Evolutionary conservation across 176 grass and related monocot genomes (phyloP).

Genomic region (Hsuehochloa calcarea): DNA sequence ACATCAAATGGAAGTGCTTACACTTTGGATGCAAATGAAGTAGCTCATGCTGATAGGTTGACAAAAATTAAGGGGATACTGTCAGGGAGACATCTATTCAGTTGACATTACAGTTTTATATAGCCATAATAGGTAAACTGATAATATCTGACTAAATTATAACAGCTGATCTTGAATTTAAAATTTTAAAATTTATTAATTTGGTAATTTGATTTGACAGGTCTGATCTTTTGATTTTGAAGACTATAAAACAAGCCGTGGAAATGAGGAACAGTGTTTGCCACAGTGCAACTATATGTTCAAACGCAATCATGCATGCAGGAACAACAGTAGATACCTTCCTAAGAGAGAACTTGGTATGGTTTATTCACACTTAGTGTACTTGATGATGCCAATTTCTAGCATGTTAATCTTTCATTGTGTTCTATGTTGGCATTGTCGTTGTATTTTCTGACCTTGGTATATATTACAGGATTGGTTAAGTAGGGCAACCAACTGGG

Average conservation of each 20-base stretch:
- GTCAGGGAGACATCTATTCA: slow-evolving; percentile 93
- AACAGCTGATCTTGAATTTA: neutral
- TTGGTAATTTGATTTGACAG: slow-evolving; percentile 49
- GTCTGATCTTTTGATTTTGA: slow-evolving; percentile 95
- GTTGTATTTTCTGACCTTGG: slow-evolving; percentile 48
- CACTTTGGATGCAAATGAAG: slow-evolving; percentile 60
- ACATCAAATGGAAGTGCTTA: slow-evolving; percentile 61
- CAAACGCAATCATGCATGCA: slow-evolving; percentile 99
- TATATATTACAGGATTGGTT: slow-evolving; percentile 87
- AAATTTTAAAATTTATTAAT: slow-evolving; percentile 10
- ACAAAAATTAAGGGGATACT: slow-evolving; percentile 92
- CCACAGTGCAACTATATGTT: slow-evolving; percentile 96
- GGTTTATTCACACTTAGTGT: neutral
- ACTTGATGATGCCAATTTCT: neutral
- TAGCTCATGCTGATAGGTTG: slow-evolving; percentile 60
- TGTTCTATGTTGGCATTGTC: slow-evolving; percentile 15
- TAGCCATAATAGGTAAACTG: slow-evolving; percentile 80
- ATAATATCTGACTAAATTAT: neutral
- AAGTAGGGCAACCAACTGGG: slow-evolving; percentile 98
- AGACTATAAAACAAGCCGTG: slow-evolving; percentile 96
- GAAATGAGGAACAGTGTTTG: slow-evolving; percentile 99
- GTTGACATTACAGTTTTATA: slow-evolving; percentile 92
- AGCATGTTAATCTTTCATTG: slow-evolving; percentile 7
- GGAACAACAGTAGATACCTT: slow-evolving; percentile 99
- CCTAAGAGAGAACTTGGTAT: slow-evolving; percentile 95